Conservation (phyloP, 371 early-diverging fungal species). For the Nematocida major region DNA sequence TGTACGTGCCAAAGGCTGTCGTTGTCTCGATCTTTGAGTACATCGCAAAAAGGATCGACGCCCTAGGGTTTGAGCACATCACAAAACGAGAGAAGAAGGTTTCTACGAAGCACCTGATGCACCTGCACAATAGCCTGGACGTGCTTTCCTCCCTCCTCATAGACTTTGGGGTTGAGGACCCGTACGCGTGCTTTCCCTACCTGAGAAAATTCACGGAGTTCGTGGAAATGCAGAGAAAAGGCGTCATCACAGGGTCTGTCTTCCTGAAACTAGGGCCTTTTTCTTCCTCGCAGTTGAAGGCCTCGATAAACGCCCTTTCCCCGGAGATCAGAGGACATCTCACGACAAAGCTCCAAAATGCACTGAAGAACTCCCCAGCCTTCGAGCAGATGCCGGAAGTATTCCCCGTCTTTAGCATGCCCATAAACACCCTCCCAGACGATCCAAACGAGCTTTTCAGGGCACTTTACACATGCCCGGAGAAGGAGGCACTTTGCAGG, state of each 20-base stretch:
- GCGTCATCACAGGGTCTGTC: not conserved
- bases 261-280: conserved; percentile 34
- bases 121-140: conserved; percentile 29
- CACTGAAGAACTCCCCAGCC: not conserved
- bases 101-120: not conserved
- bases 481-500: not conserved
- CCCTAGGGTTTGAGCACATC: conserved; percentile 31
- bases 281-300: conserved; percentile 25
- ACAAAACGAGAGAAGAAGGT: conserved; percentile 18
- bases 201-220: conserved; percentile 17
- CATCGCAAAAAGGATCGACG: conserved; percentile 11
- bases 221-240: conserved; percentile 39
- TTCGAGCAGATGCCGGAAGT: not conserved
- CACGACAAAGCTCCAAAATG: conserved; percentile 4
- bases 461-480: conserved; percentile 22
- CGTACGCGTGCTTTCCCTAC: not conserved
- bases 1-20: not conserved
- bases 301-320: conserved; percentile 18
- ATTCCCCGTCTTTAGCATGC: not conserved
- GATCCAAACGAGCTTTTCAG: conserved; percentile 14
- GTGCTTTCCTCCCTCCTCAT: conserved; percentile 1
- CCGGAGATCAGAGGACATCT: conserved; percentile 3
- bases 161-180: not conserved
- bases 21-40: conserved; percentile 37
- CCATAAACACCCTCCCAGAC: not conserved